Base-by-base conservation (phyloP, 305 asterid species). In the Ilex paraguariensis region DNA sequence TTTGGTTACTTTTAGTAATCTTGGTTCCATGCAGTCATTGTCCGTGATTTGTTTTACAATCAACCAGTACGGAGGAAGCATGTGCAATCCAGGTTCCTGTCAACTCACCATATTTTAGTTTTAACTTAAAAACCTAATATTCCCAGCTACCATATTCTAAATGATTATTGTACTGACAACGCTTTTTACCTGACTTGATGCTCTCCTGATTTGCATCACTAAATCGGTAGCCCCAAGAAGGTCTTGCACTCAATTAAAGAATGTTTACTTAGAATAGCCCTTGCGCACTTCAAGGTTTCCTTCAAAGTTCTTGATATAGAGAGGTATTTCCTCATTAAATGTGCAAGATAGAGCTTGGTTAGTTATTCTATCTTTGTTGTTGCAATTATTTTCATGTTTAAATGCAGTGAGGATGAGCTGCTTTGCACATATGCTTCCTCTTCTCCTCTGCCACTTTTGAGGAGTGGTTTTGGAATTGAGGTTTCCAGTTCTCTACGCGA, bases 51-150 rank as follows among this genome's bases (percentile, higher is more conserved):
- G 74, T 93, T 93, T 75, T 86, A 77, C 79, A 90, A 87, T 74
- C 99, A 90, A 81, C 97, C 96, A 63, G 99, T 93, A 75, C 84
- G 96, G 68, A 86, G 92, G 85, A 85, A 84, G 81, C 87, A 76
- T 66, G 80, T 93, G 81, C 85, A 81, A 57, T 90, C 92, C 86
- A 93, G 95, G 99, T 93, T 71, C 54, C 52, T 56, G 54, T 69
- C 51, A 57, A 55, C 62, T 8, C 57, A 33, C 8, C 57, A 28
- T 57, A 42, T 66, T 46, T 9, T 8, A 54, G 10, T 54, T 54
- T 7, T 11, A 9, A n/a, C 13, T 6, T 52, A 4, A 15, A 4
- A 14, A 7, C 13, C 5, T 14, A 15, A 15, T 4, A 8, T 54
- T 54, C 57, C 15, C 15, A 10, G 15, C 16, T 46, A 46, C 52